A percentile compares a stretch with the other conserved stretches of the same genome.
Conservation (phyloP, 1,284 basidiomycete genomes). For the Microbotryum scabiosae region DNA sequence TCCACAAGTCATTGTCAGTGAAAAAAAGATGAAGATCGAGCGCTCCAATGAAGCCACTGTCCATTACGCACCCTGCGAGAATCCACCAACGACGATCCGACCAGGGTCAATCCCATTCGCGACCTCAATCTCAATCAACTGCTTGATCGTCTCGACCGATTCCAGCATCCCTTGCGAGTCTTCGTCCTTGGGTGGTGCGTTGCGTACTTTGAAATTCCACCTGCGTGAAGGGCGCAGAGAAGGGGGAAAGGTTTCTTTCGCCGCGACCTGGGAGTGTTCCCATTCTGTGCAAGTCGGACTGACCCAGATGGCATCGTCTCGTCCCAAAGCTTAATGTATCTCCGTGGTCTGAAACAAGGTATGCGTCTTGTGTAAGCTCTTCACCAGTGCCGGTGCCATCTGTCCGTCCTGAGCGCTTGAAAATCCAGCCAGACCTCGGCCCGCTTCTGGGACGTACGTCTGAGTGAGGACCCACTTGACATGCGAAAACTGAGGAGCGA, state of each 20-base stretch:
- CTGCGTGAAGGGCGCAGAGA: slow-evolving; percentile 46
- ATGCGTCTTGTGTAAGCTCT: not conserved
- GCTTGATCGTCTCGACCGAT: slow-evolving; percentile 55
- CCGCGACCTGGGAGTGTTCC: too few relatives aligned
- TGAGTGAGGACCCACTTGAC: slow-evolving; percentile 50
- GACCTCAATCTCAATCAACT: slow-evolving; percentile 64
- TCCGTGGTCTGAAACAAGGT: slow-evolving; percentile 4
- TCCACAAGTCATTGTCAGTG: too few relatives aligned
- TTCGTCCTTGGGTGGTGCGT: slow-evolving; percentile 53
- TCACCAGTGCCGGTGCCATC: not conserved
- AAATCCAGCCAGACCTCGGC: too few relatives aligned
- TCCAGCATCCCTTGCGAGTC: slow-evolving; percentile 58
- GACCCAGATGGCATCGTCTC: slow-evolving; percentile 47
- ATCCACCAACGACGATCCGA: slow-evolving; percentile 62
- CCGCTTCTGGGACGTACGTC: not conserved
- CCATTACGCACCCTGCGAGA: slow-evolving; percentile 56
- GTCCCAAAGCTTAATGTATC: slow-evolving; percentile 3
- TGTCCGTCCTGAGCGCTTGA: not conserved
- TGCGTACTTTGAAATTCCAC: slow-evolving; percentile 50
- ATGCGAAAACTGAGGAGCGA: slow-evolving; percentile 8
- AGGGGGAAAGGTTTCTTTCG: not conserved
- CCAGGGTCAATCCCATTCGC: slow-evolving; percentile 57
- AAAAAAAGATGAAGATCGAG: too few relatives aligned
- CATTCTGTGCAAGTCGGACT: slow-evolving; percentile 33
- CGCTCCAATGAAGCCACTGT: not conserved